Evolutionary conservation across 208 protist species (phyloP), one percentile per base, ranked within the genome.

Genomic region (Lotmaria passim): DNA sequence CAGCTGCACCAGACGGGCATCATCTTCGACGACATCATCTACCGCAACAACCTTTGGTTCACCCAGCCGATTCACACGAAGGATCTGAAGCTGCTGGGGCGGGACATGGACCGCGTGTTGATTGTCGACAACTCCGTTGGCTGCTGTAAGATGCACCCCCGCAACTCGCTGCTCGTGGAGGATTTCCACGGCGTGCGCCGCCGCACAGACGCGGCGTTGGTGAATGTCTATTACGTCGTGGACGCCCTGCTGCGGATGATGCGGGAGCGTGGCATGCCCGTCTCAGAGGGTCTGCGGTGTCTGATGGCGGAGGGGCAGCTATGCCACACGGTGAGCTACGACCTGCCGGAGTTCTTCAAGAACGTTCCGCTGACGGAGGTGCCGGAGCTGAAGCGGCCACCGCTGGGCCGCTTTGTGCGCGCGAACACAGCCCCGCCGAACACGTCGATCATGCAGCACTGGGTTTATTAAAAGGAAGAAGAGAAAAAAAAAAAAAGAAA

Each of bases 11-110:
- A 75, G 59, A 83, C 78, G 24, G 87, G 90, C 31, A 31, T 73
- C 48, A 86, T 96, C 53, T 96, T 98, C 59, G 90, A 96, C 78
- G 87, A 96, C 62, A 70, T 94, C 52, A 89, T 97, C 44, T 96
- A 84, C 78, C 86, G 93, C 60, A 92, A 86, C 64, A 74, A 84
- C 47, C n/a, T 87, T 43, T 97, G 93, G 93, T 97, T 97, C 55
- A 97, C 91, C 3, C 87, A 96, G 82, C 87, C 87, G 4, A 69
- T 91, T 6, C 91, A 98, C 74, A 95, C 91, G n/a, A 98, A 98
- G 63, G 91, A 98, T 69, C 63, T 98, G 48, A 82, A 83, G 15
- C 85, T 97, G n/a, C 82, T 97, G 1, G 95, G 95, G n/a, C 85
- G 95, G 8, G 82, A 94, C 69, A 78, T 98, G 82, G 73, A 95